Conservation (phyloP, 176 grass and related monocot genomes). For the Triticum dicoccoides region DNA sequence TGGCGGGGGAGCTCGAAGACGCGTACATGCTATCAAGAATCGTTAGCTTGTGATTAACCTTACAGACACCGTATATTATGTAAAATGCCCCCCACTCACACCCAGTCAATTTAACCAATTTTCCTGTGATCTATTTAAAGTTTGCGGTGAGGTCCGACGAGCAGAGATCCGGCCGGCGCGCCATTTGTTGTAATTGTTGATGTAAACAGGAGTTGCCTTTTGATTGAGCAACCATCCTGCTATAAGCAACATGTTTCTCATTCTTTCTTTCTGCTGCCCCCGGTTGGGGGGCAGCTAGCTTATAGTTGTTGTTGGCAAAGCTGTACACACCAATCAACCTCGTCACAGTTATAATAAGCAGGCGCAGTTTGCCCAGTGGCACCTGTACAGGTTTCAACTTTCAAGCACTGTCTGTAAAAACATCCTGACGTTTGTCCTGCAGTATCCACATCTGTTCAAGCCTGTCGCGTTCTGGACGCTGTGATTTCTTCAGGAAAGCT, state of each 20-base stretch:
- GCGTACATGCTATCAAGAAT: conserved; percentile 67
- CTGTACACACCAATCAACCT: conserved; percentile 37
- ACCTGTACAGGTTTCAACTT: background rate
- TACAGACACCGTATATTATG: conserved; percentile 46
- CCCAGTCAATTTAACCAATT: conserved; percentile 13
- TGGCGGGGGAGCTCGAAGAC: conserved; percentile 61
- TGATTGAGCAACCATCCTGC: conserved; percentile 38
- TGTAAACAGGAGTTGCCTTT: conserved; percentile 57
- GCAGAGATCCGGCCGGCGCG: conserved; percentile 14
- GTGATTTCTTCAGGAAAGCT: background rate
- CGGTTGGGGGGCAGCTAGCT: background rate
- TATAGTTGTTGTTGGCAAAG: conserved; percentile 20
- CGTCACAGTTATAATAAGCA: conserved; percentile 18
- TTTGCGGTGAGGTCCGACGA: conserved; percentile 5
- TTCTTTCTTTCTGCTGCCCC: conserved; percentile 8
- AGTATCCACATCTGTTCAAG: background rate
- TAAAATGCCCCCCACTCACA: conserved; percentile 34
- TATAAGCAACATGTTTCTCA: conserved; percentile 5
- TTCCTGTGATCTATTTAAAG: conserved; percentile 19
- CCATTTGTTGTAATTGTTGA: conserved; percentile 42
- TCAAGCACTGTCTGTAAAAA: background rate
- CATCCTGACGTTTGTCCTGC: background rate
- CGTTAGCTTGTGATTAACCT: conserved; percentile 65
- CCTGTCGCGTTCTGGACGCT: background rate
- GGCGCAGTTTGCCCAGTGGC: background rate